phyloP scores from a whole-genome alignment of 352 stramenopile genomes.

The Globisporangium radiosum region DNA sequence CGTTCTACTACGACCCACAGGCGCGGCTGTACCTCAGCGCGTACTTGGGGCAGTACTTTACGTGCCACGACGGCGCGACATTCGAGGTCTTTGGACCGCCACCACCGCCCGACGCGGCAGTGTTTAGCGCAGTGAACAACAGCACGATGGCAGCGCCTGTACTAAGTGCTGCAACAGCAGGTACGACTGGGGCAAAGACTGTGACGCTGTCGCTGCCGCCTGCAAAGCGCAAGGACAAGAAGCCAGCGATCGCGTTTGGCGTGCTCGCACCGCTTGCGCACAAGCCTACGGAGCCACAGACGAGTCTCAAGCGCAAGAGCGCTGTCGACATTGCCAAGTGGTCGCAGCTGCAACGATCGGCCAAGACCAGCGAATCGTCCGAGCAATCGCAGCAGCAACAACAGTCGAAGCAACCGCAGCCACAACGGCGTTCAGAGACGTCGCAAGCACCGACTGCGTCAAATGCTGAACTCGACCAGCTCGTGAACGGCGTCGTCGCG shows the following conservation, averaged over 20 bases:
- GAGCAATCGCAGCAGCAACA: neutral
- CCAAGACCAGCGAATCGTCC: slow-evolving; percentile 15
- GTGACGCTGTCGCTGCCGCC: neutral
- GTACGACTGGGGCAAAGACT: neutral
- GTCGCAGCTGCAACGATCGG: slow-evolving; percentile 49
- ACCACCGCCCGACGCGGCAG: slow-evolving; percentile 34
- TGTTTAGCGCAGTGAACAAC: slow-evolving; percentile 6
- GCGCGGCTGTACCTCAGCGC: slow-evolving; percentile 72
- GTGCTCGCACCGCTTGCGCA: neutral
- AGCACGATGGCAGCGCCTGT: neutral
- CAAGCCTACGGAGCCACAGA: slow-evolving; percentile 3
- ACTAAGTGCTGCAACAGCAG: neutral
- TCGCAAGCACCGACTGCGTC: neutral
- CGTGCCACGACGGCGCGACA: slow-evolving; percentile 23
- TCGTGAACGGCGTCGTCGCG: slow-evolving; percentile 26
- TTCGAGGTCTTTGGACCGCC: slow-evolving; percentile 52
- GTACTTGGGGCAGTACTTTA: slow-evolving; percentile 66
- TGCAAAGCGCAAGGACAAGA: slow-evolving; percentile 2
- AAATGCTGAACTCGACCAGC: slow-evolving; percentile 20
- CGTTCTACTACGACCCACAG: slow-evolving; percentile 80
- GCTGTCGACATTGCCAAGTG: slow-evolving; percentile 80
- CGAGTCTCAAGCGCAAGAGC: slow-evolving; percentile 61
- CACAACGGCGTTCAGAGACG: slow-evolving; percentile 1
- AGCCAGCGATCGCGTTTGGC: slow-evolving; percentile 1
- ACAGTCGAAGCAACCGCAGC: neutral